Percentiles rank a stretch among this genome's conserved stretches.
These are phyloP conservation scores for Crepidotus sp. DNA, from an alignment of 1,284 basidiomycete genomes.

Conservation along the genomic window DNA sequence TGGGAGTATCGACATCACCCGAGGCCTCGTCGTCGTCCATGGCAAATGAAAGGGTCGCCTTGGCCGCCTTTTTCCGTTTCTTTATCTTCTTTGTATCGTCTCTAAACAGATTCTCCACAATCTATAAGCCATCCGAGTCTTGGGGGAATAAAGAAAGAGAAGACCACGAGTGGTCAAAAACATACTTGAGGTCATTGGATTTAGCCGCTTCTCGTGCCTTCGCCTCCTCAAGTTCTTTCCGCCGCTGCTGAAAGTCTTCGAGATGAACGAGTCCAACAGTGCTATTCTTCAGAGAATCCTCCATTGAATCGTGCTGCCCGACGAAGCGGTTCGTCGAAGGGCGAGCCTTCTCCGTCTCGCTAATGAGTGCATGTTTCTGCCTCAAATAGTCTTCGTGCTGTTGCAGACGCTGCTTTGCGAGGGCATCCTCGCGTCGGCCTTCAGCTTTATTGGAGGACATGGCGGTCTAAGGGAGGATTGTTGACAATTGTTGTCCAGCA, in stretches of 20 bases:
- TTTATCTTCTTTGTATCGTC: conserved; percentile 81
- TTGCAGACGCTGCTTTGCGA: conserved; percentile 72
- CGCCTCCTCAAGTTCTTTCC: conserved; percentile 88
- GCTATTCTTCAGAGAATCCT: conserved; percentile 86
- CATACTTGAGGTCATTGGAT: conserved; percentile 79
- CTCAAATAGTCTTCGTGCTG: conserved; percentile 83
- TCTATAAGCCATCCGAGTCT: conserved; percentile 49
- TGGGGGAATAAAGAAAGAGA: conserved; percentile 11
- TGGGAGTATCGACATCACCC: conserved; percentile 28
- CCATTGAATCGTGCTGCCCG: conserved; percentile 90
- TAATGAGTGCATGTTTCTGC: conserved; percentile 79
- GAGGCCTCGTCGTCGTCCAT: conserved; percentile 64
- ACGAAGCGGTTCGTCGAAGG: conserved; percentile 84
- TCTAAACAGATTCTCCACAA: conserved; percentile 76
- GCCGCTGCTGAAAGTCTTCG: conserved; percentile 85
- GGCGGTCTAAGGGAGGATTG: not conserved
- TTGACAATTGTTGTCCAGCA: not conserved
- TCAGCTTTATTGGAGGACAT: conserved; percentile 69
- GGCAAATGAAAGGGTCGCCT: conserved; percentile 84
- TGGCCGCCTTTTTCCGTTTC: conserved; percentile 81
- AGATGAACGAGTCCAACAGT: conserved; percentile 92
- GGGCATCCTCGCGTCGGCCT: conserved; percentile 69
- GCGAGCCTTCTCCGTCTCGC: conserved; percentile 76
- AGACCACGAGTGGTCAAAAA: conserved; percentile 24
- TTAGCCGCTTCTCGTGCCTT: conserved; percentile 84